These are phyloP conservation scores for Phytophthora uliginosa DNA, from an alignment of 352 stramenopile species.

Conservation along the genomic window DNA sequence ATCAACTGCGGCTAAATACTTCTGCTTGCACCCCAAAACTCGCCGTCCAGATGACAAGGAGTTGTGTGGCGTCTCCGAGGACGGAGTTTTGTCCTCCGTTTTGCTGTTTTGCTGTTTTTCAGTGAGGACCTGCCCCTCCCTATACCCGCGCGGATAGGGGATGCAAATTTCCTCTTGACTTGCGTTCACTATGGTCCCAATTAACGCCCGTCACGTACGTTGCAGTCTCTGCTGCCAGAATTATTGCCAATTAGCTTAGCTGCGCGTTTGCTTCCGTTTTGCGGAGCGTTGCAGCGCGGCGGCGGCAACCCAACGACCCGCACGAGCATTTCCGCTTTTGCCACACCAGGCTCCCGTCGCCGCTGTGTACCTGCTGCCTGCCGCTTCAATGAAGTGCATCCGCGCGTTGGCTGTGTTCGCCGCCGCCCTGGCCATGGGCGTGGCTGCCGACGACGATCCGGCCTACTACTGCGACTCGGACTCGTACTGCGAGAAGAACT, in stretches of 20 bases:
- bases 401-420: constrained; percentile 45
- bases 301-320: constrained; percentile 22
- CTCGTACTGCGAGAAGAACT: constrained; percentile 76
- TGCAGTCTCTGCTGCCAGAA: constrained; percentile 7
- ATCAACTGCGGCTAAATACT: neutral
- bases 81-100: neutral
- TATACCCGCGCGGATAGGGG: constrained; percentile 25
- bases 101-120: constrained; percentile 29
- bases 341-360: constrained; percentile 5
- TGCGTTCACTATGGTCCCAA: constrained; percentile 20
- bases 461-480: constrained; percentile 76
- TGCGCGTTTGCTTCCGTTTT: constrained; percentile 6
- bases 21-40: constrained; percentile 17
- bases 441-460: constrained; percentile 38
- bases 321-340: constrained; percentile 38
- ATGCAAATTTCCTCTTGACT: constrained; percentile 29
- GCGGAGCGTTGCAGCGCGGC: constrained; percentile 22
- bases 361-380: neutral
- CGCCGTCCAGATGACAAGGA: neutral
- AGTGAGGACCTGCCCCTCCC: constrained; percentile 1
- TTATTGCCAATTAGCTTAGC: constrained; percentile 15
- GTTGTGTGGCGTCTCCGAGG: neutral
- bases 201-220: constrained; percentile 19
- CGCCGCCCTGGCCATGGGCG: constrained; percentile 38
- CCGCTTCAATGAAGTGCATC: constrained; percentile 52